Evolutionary conservation across 768 basidiomycete species (phyloP).

Genomic region (Macrolepiota dolichaula): DNA sequence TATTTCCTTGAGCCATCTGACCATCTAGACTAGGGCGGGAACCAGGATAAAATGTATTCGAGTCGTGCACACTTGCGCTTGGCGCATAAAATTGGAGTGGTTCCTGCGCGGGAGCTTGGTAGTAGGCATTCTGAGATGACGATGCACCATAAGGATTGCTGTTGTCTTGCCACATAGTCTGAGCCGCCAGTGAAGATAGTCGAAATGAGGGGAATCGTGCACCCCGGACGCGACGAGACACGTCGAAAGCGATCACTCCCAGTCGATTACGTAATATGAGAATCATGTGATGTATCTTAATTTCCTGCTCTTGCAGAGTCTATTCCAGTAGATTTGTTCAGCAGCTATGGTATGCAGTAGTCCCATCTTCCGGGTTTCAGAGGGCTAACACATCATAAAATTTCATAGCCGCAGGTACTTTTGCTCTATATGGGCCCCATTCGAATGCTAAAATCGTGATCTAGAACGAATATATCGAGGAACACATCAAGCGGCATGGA

Average conservation of each 20-base stretch:
- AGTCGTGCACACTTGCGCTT: constrained; percentile 39
- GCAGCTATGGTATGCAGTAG: constrained; percentile 37
- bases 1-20: constrained; percentile 42
- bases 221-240: constrained; percentile 14
- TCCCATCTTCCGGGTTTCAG: not conserved
- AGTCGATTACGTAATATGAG: constrained; percentile 1
- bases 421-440: not conserved
- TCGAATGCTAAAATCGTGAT: not conserved
- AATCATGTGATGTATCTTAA: constrained; percentile 28
- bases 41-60: constrained; percentile 57
- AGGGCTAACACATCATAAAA: constrained; percentile 15
- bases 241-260: constrained; percentile 15
- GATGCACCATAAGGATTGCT: constrained; percentile 56
- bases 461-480: constrained; percentile 99
- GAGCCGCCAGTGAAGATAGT: not conserved
- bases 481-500: constrained; percentile 96
- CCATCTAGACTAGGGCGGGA: constrained; percentile 79
- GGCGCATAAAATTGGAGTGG: constrained; percentile 80
- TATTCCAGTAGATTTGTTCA: constrained; percentile 20
- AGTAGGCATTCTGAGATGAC: constrained; percentile 60
- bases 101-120: constrained; percentile 48
- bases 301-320: not conserved
- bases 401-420: constrained; percentile 62
- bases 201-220: not conserved
- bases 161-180: constrained; percentile 74